Percentiles rank a stretch among this genome's conserved stretches.
These are phyloP conservation scores for Nowakowskiella sp. DNA, from an alignment of 192 early-diverging fungal genomes.

Conservation along the genomic window DNA sequence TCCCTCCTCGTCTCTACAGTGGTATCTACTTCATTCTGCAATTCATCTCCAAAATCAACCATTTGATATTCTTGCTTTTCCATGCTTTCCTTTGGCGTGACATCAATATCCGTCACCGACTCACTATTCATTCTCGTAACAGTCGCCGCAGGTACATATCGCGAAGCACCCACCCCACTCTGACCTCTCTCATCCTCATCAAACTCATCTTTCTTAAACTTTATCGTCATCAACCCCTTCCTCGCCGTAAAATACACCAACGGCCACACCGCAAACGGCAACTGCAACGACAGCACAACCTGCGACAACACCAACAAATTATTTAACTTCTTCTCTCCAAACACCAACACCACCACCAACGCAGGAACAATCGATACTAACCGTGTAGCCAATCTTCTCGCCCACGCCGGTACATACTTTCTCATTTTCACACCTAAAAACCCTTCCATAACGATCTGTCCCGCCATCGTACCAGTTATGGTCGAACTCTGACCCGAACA, in stretches of 20 bases:
- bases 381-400: slow-evolving; percentile 63
- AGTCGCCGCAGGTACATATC: background rate
- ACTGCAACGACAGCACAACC: slow-evolving; percentile 68
- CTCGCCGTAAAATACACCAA: slow-evolving; percentile 58
- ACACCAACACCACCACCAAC: slow-evolving; percentile 53
- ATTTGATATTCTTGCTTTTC: background rate
- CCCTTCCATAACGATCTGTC: slow-evolving; percentile 75
- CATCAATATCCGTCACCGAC: background rate
- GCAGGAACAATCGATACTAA: slow-evolving; percentile 65
- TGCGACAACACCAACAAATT: slow-evolving; percentile 60
- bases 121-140: background rate
- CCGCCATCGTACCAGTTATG: slow-evolving; percentile 77
- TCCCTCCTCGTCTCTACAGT: slow-evolving; percentile 21
- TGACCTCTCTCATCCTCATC: background rate
- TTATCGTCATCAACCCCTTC: slow-evolving; percentile 38
- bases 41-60: background rate
- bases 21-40: background rate
- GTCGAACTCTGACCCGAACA: slow-evolving; percentile 69
- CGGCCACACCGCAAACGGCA: slow-evolving; percentile 78
- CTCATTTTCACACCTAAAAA: slow-evolving; percentile 50
- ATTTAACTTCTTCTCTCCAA: slow-evolving; percentile 55
- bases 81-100: background rate
- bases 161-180: background rate
- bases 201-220: background rate
- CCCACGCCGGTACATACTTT: slow-evolving; percentile 51